Evolutionary conservation across 2,329 filamentous ascomycete genomes (phyloP), one percentile per base, ranked within the genome.

Genomic region (Ciborinia camelliae): DNA sequence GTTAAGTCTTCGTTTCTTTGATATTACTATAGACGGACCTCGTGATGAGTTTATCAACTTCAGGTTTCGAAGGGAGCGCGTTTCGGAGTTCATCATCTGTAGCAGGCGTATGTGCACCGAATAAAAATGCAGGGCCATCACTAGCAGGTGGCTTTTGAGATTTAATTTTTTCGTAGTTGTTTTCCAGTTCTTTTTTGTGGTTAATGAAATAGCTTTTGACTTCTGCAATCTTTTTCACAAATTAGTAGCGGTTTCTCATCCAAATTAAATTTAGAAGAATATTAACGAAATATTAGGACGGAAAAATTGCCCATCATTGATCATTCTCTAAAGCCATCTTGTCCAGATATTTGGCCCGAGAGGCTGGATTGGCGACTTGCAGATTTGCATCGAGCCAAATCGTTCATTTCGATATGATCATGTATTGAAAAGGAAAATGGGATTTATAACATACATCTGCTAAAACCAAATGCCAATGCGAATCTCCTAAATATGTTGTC

Each of bases 161-260:
- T 74, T 88, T 84, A 60, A 96, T 87, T 71, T 87, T 89, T 71
- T 90, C 87, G 71, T 91, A 87, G 71, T 93, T 92, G 65, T 87
- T 88, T 74, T 96, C 91, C 66, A 94, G 83, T 69, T 97, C 92
- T 74, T 95, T 93, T 76, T 95, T 96, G 77, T 97, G 92, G 43
- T 84, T 86, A 23, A 80, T 79, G 73, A 96, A 98, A 78, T 95
- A 97, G 71, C 89, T 93, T 75, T 94, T 96, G 32, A 99, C 94
- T 79, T 99, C 95, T 12, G 91, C 83, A 68, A 99, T 95, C 84
- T 89, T 47, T 54, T 47, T 48, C 39, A 65, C 6, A 14, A 26
- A 48, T 62, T 48, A 65, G 55, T 48, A 54, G 54, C 6, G 1
- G n/a, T n/a, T 43, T 45, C 9, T 43, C 3, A 50, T 53, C 4